Evolutionary conservation across 2,329 filamentous ascomycete species (phyloP), one percentile per base, ranked within the genome.

Genomic region (Xylariaceae sp.): DNA sequence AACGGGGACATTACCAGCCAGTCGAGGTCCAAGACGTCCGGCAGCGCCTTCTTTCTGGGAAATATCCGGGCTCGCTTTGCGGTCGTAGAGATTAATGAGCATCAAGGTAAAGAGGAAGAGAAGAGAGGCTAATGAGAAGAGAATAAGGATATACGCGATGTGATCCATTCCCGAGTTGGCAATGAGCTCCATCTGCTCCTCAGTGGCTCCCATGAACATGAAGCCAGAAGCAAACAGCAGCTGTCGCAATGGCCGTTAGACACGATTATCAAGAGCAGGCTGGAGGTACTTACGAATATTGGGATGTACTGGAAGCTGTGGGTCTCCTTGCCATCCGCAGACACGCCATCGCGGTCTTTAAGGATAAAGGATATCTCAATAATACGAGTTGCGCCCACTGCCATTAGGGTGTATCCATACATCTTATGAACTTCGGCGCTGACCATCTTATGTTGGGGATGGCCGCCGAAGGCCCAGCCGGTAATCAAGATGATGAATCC

Each of bases 351-450:
- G 61, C 79, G 78, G 69, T 99, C 94, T 60, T 77, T 82, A 52
- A 97, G 77, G 0, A 99, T 80, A 67, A 99, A 96, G 1, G 87
- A 82, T 64, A 99, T 87, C 73, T 99, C 94, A 49, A 99, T 86
- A 52, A 97, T 89, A 49, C 94, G 83, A 0, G 88, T 83, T 12
- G 90, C 55, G 15, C 92, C 94, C 3, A 88, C 92, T 0, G 83
- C 89, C 92, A 99, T 97, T 39, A 99, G 78, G 0, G 90, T 96
- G 69, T 96, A 97, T 12, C 94, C 94, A 65, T 99, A 99, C 60
- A 94, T 83, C 36, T 80, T 77, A 70, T 99, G 94, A 8, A 95
- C 86, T 79, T 89, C 91, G 48, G 87, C 90, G 66, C 90, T 96
- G 59, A 96, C 78, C 72, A 85, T 84, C 43, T 96, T 73, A 37